phyloP scores from a whole-genome alignment of 768 basidiomycete genomes.

The Phanerochaete sordida region DNA sequence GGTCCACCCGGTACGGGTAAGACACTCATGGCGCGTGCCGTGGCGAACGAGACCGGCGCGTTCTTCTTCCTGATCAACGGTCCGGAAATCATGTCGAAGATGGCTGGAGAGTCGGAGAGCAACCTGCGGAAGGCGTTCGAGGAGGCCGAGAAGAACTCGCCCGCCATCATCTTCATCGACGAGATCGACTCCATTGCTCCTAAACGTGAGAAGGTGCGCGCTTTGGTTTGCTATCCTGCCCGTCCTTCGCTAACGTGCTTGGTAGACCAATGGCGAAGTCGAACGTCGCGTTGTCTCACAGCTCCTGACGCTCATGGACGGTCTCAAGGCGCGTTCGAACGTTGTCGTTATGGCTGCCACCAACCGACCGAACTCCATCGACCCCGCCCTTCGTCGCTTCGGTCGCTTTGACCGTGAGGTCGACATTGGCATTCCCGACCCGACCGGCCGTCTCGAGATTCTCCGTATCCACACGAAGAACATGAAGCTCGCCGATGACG shows the following conservation, averaged over 20 bases:
- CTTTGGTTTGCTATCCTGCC: slow-evolving; percentile 10
- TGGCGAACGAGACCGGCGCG: slow-evolving; percentile 98
- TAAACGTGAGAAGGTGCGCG: slow-evolving; percentile 92
- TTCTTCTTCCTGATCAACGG: slow-evolving; percentile 99
- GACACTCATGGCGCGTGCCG: slow-evolving; percentile 98
- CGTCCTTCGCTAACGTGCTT: slow-evolving; percentile 1
- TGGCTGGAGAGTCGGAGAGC: slow-evolving; percentile 98
- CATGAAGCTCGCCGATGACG: slow-evolving; percentile 97
- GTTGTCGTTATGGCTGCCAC: slow-evolving; percentile 99
- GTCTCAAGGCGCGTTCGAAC: slow-evolving; percentile 96
- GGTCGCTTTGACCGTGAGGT: slow-evolving; percentile 99
- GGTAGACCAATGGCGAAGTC: slow-evolving; percentile 96
- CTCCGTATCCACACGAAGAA: slow-evolving; percentile 99
- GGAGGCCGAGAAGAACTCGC: slow-evolving; percentile 99
- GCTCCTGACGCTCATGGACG: slow-evolving; percentile 98
- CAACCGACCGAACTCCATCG: slow-evolving; percentile 98
- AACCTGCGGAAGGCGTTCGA: slow-evolving; percentile 98
- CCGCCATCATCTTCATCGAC: slow-evolving; percentile 99
- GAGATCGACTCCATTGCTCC: slow-evolving; percentile 99
- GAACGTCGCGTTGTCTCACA: slow-evolving; percentile 99
- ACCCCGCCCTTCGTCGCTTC: slow-evolving; percentile 97
- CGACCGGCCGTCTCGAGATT: slow-evolving; percentile 97
- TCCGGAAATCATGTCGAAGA: slow-evolving; percentile 99
- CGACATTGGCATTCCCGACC: slow-evolving; percentile 99
- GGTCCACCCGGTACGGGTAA: slow-evolving; percentile 99